A percentile compares a stretch with the other conserved stretches of the same genome.
Conservation (phyloP, 306 rosid genomes). For the Acacia acuminata region DNA sequence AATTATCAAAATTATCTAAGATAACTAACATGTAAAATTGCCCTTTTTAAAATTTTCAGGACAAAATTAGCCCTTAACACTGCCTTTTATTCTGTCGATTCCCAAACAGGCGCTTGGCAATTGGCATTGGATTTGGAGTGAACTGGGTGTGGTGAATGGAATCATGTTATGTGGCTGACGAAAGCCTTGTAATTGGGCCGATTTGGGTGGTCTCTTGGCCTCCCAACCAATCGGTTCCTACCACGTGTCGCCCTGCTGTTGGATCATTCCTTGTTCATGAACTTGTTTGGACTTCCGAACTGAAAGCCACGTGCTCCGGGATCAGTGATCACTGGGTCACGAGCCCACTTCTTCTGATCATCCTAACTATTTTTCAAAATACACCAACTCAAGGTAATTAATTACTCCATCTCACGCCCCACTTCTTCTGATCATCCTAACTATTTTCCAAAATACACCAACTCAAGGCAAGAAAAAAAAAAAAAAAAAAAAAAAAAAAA, state of each 20-base stretch:
- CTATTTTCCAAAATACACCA: too few species aligned
- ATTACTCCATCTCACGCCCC: not conserved
- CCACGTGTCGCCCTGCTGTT: constrained; percentile 13
- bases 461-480: too few species aligned
- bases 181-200: not conserved
- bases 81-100: too few species aligned
- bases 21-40: too few species aligned
- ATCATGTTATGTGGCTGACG: not conserved
- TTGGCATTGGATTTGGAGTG: too few species aligned
- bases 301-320: not conserved
- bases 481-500: too few species aligned
- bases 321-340: not conserved
- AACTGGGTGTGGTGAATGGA: too few species aligned
- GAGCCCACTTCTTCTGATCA: not conserved
- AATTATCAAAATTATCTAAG: too few species aligned
- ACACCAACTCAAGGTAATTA: not conserved
- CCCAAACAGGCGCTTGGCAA: too few species aligned
- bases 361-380: not conserved
- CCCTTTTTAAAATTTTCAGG: too few species aligned
- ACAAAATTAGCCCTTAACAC: too few species aligned
- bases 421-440: too few species aligned
- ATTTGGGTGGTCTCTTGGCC: not conserved
- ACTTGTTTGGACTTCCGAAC: not conserved
- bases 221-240: not conserved
- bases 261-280: not conserved